These are phyloP conservation scores for Polytrichum formosum DNA, from an alignment of 225 moss, liverwort and hornwort genomes.

Conservation along the genomic window DNA sequence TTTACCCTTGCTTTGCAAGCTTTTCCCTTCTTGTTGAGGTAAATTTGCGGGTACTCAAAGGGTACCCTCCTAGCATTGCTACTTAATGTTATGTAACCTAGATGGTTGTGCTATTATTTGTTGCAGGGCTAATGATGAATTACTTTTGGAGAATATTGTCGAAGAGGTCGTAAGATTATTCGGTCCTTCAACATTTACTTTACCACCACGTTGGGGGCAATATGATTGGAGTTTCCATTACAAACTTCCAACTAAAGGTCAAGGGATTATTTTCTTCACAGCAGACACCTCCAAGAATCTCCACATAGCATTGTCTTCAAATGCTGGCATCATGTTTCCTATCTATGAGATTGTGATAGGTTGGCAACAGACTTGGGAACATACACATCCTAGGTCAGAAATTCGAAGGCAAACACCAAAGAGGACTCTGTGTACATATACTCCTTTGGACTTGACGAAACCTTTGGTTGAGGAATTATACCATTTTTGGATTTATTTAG, in stretches of 20 bases:
- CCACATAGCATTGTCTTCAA: neutral
- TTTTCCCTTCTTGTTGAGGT: too few relatives aligned
- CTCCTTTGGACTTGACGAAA: too few relatives aligned
- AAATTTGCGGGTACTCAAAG: too few relatives aligned
- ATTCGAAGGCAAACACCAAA: too few relatives aligned
- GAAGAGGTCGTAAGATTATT: conserved; percentile 3
- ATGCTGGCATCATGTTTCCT: neutral
- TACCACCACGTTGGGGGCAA: conserved; percentile 3
- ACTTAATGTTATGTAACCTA: too few relatives aligned
- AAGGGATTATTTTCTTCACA: neutral
- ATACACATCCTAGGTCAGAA: neutral
- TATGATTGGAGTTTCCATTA: neutral
- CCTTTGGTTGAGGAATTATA: too few relatives aligned
- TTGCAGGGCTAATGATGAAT: neutral
- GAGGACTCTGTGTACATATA: too few relatives aligned
- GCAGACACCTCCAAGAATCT: too few relatives aligned
- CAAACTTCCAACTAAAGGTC: conserved; percentile 2
- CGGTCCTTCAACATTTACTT: neutral
- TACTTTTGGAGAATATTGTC: conserved; percentile 1
- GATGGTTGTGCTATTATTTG: neutral
- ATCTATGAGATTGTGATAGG: neutral
- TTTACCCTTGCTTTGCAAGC: too few relatives aligned
- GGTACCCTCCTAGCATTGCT: too few relatives aligned
- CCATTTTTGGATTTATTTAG: too few relatives aligned
- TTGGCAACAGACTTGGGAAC: neutral